Percentiles rank a stretch among this genome's conserved stretches.
Evolutionary conservation across 306 rosid genomes (phyloP).

Genomic region (Fragaria iinumae): DNA sequence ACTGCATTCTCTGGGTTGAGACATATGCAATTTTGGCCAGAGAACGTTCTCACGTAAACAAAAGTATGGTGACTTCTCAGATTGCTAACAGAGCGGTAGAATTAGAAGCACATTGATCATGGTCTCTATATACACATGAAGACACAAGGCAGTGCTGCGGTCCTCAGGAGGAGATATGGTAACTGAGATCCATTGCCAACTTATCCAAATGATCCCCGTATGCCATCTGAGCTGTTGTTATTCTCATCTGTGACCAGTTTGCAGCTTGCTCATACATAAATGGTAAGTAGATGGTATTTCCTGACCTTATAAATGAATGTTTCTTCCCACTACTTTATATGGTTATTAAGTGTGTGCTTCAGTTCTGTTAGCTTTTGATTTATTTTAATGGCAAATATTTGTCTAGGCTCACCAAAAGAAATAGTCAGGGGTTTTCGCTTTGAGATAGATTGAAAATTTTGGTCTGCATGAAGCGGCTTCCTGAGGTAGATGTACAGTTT

Average conservation of each 20-base stretch:
- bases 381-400: background rate
- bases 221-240: background rate
- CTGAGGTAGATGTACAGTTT: background rate
- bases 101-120: constrained; percentile 13
- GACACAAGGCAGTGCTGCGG: background rate
- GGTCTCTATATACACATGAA: constrained; percentile 7
- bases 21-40: constrained; percentile 37
- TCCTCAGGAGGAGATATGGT: background rate
- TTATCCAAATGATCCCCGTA: background rate
- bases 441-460: background rate
- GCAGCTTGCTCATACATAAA: constrained; percentile 9
- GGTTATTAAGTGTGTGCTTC: background rate
- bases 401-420: background rate
- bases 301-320: background rate
- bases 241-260: constrained; percentile 1
- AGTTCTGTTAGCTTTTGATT: background rate
- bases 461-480: background rate
- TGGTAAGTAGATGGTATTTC: constrained; percentile 1
- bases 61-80: constrained; percentile 20
- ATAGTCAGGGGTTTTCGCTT: background rate
- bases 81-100: constrained; percentile 24
- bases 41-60: constrained; percentile 32
- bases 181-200: background rate
- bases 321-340: background rate
- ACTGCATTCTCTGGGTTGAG: constrained; percentile 27